phyloP scores from a whole-genome alignment of 1,284 basidiomycete species.

The Cryptococcus sp. region DNA sequence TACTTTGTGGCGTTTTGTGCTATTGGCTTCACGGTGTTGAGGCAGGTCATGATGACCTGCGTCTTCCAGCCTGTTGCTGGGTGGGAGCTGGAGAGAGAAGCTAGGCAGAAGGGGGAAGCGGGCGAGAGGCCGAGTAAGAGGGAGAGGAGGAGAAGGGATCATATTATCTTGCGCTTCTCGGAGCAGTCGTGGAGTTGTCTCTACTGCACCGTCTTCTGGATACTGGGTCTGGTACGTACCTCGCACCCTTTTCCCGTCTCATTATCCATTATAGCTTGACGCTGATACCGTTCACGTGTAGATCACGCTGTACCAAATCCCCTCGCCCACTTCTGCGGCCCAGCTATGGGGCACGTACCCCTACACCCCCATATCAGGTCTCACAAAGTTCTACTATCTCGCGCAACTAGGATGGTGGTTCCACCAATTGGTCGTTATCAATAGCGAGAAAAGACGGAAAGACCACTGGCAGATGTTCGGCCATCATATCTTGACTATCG shows the following conservation, averaged over 20 bases:
- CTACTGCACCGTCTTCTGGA: slow-evolving; percentile 76
- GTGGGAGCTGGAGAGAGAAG: slow-evolving; percentile 60
- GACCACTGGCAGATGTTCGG: slow-evolving; percentile 96
- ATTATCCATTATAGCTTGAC: neutral
- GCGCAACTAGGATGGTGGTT: slow-evolving; percentile 89
- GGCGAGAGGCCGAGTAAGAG: slow-evolving; percentile 22
- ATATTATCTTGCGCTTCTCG: slow-evolving; percentile 80
- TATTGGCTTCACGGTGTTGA: slow-evolving; percentile 71
- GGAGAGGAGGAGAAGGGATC: slow-evolving; percentile 55
- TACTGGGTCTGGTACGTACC: slow-evolving; percentile 75
- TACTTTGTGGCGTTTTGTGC: slow-evolving; percentile 73
- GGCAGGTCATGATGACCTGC: slow-evolving; percentile 71
- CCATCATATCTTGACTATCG: slow-evolving; percentile 88
- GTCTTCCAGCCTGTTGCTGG: slow-evolving; percentile 75
- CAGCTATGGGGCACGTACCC: slow-evolving; percentile 84
- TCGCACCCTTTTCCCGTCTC: slow-evolving; percentile 51
- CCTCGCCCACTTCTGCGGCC: slow-evolving; percentile 68
- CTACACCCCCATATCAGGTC: slow-evolving; percentile 70
- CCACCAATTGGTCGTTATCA: slow-evolving; percentile 87
- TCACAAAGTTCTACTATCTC: slow-evolving; percentile 90
- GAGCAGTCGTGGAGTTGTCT: slow-evolving; percentile 90
- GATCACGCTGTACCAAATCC: slow-evolving; percentile 74
- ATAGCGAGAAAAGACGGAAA: slow-evolving; percentile 88
- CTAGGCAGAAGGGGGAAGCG: slow-evolving; percentile 4
- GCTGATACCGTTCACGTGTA: slow-evolving; percentile 1